These are phyloP conservation scores for Acanthamoeba lenticulata DNA, from an alignment of 208 protist genomes.

Conservation along the genomic window DNA sequence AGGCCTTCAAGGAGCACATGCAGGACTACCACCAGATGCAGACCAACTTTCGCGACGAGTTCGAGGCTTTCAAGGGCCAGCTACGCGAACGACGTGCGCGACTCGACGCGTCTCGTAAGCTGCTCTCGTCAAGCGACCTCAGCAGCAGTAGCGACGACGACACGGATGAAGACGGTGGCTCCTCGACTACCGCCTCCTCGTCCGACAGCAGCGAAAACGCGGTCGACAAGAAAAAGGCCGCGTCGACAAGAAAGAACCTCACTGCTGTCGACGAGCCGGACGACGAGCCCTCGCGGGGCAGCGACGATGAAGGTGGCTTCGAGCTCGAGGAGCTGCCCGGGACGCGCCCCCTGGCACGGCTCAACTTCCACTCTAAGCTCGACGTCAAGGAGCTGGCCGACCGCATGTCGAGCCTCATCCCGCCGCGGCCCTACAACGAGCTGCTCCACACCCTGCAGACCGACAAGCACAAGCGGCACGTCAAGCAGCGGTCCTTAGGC, in stretches of 20 bases:
- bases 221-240: too few species aligned
- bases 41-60: background rate
- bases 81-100: background rate
- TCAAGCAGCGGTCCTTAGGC: background rate
- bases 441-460: constrained; percentile 25
- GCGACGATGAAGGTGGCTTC: background rate
- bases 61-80: constrained; percentile 8
- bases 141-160: background rate
- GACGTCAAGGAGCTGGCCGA: constrained; percentile 50
- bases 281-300: background rate
- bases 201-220: too few species aligned
- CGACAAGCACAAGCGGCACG: background rate
- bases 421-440: constrained; percentile 34
- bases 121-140: background rate
- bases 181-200: background rate
- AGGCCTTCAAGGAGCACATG: constrained; percentile 60
- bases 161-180: background rate
- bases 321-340: constrained; percentile 3
- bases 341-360: background rate
- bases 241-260: background rate
- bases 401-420: background rate
- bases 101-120: too few species aligned
- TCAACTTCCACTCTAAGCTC: background rate
- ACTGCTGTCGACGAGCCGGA: background rate
- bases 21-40: background rate